These are phyloP conservation scores for Starmera stellimalicola DNA, from an alignment of 1,139 yeast species.

Conservation along the genomic window DNA sequence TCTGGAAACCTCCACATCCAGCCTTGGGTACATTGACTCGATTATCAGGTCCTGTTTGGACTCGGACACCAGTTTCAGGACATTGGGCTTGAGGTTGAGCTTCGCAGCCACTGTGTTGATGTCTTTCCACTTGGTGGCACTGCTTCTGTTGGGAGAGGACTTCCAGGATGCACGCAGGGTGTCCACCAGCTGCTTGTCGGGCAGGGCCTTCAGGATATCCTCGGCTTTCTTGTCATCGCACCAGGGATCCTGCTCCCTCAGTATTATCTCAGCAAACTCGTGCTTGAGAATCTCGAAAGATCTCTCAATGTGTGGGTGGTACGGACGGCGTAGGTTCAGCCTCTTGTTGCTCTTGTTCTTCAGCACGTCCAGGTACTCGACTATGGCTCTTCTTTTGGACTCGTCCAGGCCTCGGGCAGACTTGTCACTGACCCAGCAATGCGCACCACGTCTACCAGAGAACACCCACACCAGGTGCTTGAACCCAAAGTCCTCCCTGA, in stretches of 20 bases:
- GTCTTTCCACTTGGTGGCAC: slow-evolving; percentile 72
- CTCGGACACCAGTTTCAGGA: slow-evolving; percentile 38
- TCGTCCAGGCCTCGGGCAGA: slow-evolving; percentile 74
- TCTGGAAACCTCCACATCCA: slow-evolving; percentile 88
- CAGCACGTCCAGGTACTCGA: slow-evolving; percentile 75
- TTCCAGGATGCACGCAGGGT: slow-evolving; percentile 52
- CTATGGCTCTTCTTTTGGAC: slow-evolving; percentile 60
- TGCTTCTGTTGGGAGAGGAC: slow-evolving; percentile 34
- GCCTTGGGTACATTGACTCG: slow-evolving; percentile 77
- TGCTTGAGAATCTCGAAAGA: slow-evolving; percentile 59
- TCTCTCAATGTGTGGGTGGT: slow-evolving; percentile 80
- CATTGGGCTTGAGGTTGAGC: slow-evolving; percentile 21
- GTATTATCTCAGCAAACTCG: slow-evolving; percentile 54
- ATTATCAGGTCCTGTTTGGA: slow-evolving; percentile 81
- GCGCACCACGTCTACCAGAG: slow-evolving; percentile 98
- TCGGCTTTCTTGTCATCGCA: slow-evolving; percentile 37
- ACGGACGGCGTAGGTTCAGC: slow-evolving; percentile 60
- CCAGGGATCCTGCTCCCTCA: slow-evolving; percentile 88
- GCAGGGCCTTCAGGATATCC: slow-evolving; percentile 46
- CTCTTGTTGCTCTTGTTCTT: slow-evolving; percentile 40
- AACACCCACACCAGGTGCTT: slow-evolving; percentile 86
- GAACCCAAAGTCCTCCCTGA: slow-evolving; percentile 86
- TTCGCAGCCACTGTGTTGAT: slow-evolving; percentile 48
- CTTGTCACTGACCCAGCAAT: slow-evolving; percentile 93
- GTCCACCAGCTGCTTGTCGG: slow-evolving; percentile 45